Evolutionary conservation across 345 rosid genomes (phyloP), one percentile per base, ranked within the genome.

Genomic region (Ailanthus altissimus): DNA sequence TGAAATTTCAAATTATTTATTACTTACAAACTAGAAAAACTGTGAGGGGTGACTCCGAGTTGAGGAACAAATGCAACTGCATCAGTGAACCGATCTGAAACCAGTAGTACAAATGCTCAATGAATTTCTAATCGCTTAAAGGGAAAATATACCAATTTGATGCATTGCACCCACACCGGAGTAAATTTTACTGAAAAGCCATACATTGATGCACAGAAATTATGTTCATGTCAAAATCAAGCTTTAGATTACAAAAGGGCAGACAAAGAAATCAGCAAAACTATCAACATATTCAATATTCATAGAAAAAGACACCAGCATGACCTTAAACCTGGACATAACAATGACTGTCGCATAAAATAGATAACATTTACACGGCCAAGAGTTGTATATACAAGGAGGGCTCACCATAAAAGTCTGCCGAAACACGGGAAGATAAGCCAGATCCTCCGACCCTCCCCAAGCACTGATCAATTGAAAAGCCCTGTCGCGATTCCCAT

Each of bases 371-470:
- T 51, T 51, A 58, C 54, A 21, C 47, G 32, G 42, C 42, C 18
- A 60, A 26, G 14, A 53, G 6, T 40, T 50, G 32, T 67, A 62
- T 36, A 54, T 5, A 28, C 36, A 63, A 12, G 60, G 54, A 26
- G 26, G 43, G 8, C 72, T 75, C 71, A 92, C 97, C 89, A 84
- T 73, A 80, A 89, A 90, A 59, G 98, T 92, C 83, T 90, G 94
- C 4, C 81, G 89, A 82, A 89, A 94, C 65, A 94, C 90, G 6
- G 98, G 94, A 79, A 94, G 85, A 84, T 92, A 89, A 28, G 89
- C 85, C 43, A 92, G 97, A 83, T 91, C 91, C 77, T 83, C 85
- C 0, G 97, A 90, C 79, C 83, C 87, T 46, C 98, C 97, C 96
- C 98, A 92, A 76, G 91, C 95, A 47, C 88, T 79, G 80, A 94